phyloP scores from a whole-genome alignment of 1,284 basidiomycete genomes.

The Lignosus rhinocerotis region DNA sequence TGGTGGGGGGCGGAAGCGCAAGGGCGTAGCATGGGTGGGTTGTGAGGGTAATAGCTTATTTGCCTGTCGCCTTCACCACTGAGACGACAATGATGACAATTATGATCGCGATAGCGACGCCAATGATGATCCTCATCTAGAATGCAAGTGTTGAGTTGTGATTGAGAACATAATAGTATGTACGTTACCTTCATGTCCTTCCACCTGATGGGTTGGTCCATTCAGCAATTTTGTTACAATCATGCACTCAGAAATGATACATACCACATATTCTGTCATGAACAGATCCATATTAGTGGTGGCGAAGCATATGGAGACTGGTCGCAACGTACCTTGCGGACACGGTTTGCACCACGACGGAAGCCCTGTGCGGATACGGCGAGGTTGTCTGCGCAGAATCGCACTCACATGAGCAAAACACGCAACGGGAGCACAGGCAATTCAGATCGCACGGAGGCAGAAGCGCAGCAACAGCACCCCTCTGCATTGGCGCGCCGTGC shows the following conservation, averaged over 20 bases:
- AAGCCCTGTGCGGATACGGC: slow-evolving; percentile 99
- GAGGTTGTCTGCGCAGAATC: slow-evolving; percentile 73
- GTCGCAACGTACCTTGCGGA: slow-evolving; percentile 84
- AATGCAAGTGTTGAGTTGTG: neutral
- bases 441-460: slow-evolving; percentile 30
- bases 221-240: slow-evolving; percentile 12
- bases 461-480: slow-evolving; percentile 33
- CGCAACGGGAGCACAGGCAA: neutral
- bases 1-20: slow-evolving; percentile 13
- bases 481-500: neutral
- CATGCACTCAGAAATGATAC: slow-evolving; percentile 31
- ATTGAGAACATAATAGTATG: neutral
- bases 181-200: slow-evolving; percentile 89
- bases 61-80: slow-evolving; percentile 78
- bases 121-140: slow-evolving; percentile 90
- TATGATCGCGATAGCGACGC: slow-evolving; percentile 83
- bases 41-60: slow-evolving; percentile 29
- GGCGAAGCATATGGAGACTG: neutral
- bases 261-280: slow-evolving; percentile 79
- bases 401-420: slow-evolving; percentile 9
- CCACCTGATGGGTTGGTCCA: slow-evolving; percentile 63
- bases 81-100: slow-evolving; percentile 93
- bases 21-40: neutral
- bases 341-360: slow-evolving; percentile 94
- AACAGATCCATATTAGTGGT: slow-evolving; percentile 25